These are phyloP conservation scores for Pseudocercospora vitis DNA, from an alignment of 2,329 filamentous ascomycete genomes.

Conservation along the genomic window DNA sequence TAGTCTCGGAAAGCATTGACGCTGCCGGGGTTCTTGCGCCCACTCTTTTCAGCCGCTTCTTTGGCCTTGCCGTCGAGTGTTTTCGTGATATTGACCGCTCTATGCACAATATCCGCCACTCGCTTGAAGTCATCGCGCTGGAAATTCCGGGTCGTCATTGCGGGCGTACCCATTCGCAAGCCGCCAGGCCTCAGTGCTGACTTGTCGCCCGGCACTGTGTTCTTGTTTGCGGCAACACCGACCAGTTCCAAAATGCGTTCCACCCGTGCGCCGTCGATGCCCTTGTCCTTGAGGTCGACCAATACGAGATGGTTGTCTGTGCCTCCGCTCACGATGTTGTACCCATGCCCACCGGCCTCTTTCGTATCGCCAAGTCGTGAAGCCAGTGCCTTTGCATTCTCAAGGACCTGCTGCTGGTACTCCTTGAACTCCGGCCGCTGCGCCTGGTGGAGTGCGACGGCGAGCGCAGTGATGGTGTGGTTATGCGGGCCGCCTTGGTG, in stretches of 20 bases:
- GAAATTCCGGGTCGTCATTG: constrained; percentile 97
- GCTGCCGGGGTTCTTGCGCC: constrained; percentile 64
- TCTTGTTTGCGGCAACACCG: constrained; percentile 99
- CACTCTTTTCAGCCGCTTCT: constrained; percentile 66
- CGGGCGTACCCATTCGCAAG: constrained; percentile 89
- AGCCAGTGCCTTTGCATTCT: constrained; percentile 87
- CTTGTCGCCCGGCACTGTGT: constrained; percentile 93
- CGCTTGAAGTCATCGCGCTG: constrained; percentile 81
- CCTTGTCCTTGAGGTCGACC: constrained; percentile 83
- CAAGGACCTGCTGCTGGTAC: constrained; percentile 86
- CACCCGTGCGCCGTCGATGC: constrained; percentile 88
- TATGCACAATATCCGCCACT: constrained; percentile 82
- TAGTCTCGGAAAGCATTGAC: constrained; percentile 68
- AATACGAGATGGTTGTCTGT: constrained; percentile 98
- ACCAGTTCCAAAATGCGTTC: constrained; percentile 96
- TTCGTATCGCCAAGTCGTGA: constrained; percentile 65
- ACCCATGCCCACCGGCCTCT: constrained; percentile 74
- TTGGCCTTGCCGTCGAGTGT: constrained; percentile 72
- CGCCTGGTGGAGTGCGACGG: constrained; percentile 92
- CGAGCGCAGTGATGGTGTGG: constrained; percentile 94
- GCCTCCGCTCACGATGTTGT: constrained; percentile 87
- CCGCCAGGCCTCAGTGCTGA: constrained; percentile 92
- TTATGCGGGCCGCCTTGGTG: constrained; percentile 98
- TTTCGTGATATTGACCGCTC: constrained; percentile 75
- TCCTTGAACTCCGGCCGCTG: constrained; percentile 84